phyloP scores from a whole-genome alignment of 768 basidiomycete species.

The Tylopilus rubrobrunneus region DNA sequence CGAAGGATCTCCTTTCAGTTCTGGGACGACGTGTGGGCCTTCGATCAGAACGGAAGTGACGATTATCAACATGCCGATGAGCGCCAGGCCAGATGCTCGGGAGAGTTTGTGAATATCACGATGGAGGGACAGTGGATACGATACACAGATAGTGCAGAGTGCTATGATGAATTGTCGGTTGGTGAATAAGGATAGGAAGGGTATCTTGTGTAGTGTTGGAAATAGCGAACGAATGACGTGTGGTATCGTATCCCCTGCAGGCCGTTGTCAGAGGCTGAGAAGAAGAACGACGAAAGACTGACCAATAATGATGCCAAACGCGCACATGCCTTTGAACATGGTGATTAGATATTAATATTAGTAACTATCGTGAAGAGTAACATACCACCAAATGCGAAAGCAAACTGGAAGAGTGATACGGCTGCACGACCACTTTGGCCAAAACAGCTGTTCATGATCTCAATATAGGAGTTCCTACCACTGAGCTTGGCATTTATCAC shows the following conservation, averaged over 20 bases:
- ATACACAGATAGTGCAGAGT: slow-evolving; percentile 82
- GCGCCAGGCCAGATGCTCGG: slow-evolving; percentile 86
- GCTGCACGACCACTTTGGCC: slow-evolving; percentile 88
- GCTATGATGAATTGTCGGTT: slow-evolving; percentile 88
- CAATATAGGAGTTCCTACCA: slow-evolving; percentile 88
- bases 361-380: neutral
- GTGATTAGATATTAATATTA: slow-evolving; percentile 2
- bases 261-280: neutral
- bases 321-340: slow-evolving; percentile 79
- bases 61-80: slow-evolving; percentile 92
- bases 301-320: slow-evolving; percentile 94
- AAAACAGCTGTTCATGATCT: slow-evolving; percentile 92
- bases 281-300: slow-evolving; percentile 1
- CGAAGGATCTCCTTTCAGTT: slow-evolving; percentile 72
- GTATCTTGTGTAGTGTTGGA: slow-evolving; percentile 60
- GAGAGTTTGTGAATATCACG: slow-evolving; percentile 97
- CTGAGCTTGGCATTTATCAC: slow-evolving; percentile 95
- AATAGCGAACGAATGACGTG: slow-evolving; percentile 88
- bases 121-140: slow-evolving; percentile 92
- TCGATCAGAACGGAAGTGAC: slow-evolving; percentile 81
- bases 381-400: slow-evolving; percentile 94
- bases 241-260: slow-evolving; percentile 86
- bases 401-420: slow-evolving; percentile 95
- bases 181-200: slow-evolving; percentile 72
- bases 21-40: slow-evolving; percentile 68